Evolutionary conservation across 2,329 filamentous ascomycete species (phyloP).

Genomic region (Fusarium sp.): DNA sequence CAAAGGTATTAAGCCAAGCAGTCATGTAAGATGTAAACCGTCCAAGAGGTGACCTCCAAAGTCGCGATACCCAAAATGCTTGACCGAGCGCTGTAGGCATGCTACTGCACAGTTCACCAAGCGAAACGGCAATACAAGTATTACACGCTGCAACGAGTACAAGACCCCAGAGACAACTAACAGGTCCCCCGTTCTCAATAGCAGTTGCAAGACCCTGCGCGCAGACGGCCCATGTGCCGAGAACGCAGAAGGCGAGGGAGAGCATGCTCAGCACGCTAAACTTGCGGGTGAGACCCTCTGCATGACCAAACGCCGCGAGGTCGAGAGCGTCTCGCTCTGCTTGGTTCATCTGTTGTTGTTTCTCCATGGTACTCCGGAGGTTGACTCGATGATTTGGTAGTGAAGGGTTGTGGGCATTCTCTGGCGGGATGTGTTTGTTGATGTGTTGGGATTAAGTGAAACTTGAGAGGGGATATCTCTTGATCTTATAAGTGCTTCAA

Average conservation of each 20-base stretch:
- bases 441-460: neutral
- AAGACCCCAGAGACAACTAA: slow-evolving; percentile 67
- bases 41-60: slow-evolving; percentile 55
- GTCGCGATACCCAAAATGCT: slow-evolving; percentile 62
- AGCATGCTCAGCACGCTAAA: slow-evolving; percentile 68
- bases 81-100: slow-evolving; percentile 72
- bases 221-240: slow-evolving; percentile 69
- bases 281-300: slow-evolving; percentile 55
- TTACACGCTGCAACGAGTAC: slow-evolving; percentile 64
- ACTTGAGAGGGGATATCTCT: neutral
- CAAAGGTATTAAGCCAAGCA: slow-evolving; percentile 70
- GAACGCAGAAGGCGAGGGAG: slow-evolving; percentile 66
- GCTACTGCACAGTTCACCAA: slow-evolving; percentile 67
- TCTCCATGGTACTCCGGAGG: slow-evolving; percentile 41
- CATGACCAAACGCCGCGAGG: slow-evolving; percentile 55
- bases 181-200: slow-evolving; percentile 64
- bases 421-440: slow-evolving; percentile 12
- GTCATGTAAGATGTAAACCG: slow-evolving; percentile 67
- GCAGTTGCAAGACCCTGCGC: slow-evolving; percentile 61
- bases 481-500: neutral
- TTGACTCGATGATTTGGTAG: slow-evolving; percentile 27
- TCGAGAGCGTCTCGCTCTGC: slow-evolving; percentile 44
- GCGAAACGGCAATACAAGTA: slow-evolving; percentile 64
- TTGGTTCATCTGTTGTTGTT: slow-evolving; percentile 36
- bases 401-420: slow-evolving; percentile 32